Evolutionary conservation across 2,329 filamentous ascomycete species (phyloP), one percentile per base, ranked within the genome.

Genomic region (Cladobotryum protrusum): DNA sequence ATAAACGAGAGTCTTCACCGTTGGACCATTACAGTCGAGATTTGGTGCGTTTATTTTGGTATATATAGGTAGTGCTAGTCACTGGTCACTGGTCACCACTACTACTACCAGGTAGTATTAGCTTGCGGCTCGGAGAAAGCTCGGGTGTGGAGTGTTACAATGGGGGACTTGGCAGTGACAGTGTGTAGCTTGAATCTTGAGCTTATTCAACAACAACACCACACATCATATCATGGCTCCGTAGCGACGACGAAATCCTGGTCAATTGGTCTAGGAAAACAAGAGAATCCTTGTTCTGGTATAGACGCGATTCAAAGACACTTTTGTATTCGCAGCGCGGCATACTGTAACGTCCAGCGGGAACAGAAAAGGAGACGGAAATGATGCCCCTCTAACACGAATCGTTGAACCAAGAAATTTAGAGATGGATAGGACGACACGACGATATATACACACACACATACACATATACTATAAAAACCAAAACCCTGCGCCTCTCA

Each of bases 1-100:
- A 70, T 69, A 70, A 63, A 72, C 70, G 74, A 78, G 72, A 69
- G 73, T 70, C 77, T 83, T 77, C 79, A 69, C 72, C 70, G 72
- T 72, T 74, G 67, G 73, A 81, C 81, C 81, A 81, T 78, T 76
- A 83, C 81, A 84, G 81, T 75, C 75, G 63, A 47, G 19, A 59
- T 8, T 15, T 36, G 0, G 3, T 6, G 3, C 1, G 0, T 0
- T 3, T 36, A 35, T 61, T 61, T 53, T 35, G 13, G 0, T 0
- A 34, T 64, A 69, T 69, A 66, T 46, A 46, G 18, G 33, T 18
- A 14, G n/a, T n/a, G n/a, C n/a, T n/a, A n/a, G n/a, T n/a, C n/a
- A n/a, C n/a, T n/a, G n/a, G n/a, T n/a, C n/a, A n/a, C n/a, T n/a
- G n/a, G n/a, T n/a, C n/a, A n/a, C n/a, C n/a, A n/a, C n/a, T n/a